phyloP scores from a whole-genome alignment of 164 flowering plant species.

The Pachysandra terminalis region DNA sequence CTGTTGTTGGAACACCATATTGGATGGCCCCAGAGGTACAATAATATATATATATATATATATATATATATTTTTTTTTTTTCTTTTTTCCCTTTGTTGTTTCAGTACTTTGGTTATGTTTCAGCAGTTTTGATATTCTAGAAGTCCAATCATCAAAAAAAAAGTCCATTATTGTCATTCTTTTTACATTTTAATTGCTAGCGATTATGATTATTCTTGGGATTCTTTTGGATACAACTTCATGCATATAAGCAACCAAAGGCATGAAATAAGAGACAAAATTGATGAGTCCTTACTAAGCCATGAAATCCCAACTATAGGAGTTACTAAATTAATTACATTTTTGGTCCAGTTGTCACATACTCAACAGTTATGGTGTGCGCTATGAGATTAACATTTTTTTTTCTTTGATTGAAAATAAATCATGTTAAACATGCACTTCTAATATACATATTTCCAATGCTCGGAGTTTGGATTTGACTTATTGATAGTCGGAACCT shows the following conservation, averaged over 20 bases:
- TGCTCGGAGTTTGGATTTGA: neutral
- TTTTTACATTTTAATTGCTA: too few relatives aligned
- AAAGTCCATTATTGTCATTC: neutral
- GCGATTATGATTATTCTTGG: neutral
- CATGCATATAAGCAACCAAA: neutral
- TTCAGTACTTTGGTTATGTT: neutral
- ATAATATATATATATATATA: too few relatives aligned
- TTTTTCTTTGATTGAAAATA: neutral
- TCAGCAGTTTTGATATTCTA: neutral
- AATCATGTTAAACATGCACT: neutral
- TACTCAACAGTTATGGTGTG: too few relatives aligned
- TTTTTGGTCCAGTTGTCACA: too few relatives aligned
- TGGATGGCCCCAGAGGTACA: slow-evolving; percentile 99
- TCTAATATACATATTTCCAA: neutral
- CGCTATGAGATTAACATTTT: neutral
- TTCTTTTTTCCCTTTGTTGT: neutral
- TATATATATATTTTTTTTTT: too few relatives aligned
- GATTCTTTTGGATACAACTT: too few relatives aligned
- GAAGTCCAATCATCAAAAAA: too few relatives aligned
- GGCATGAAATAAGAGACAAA: neutral
- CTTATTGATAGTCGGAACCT: neutral
- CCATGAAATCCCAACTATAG: neutral
- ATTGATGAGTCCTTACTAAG: neutral
- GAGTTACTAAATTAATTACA: neutral
- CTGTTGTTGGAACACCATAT: slow-evolving; percentile 99